A percentile compares a stretch with the other conserved stretches of the same genome.
phyloP scores from a whole-genome alignment of 2,329 filamentous ascomycete species.

The Sarocladium brachiariae region DNA sequence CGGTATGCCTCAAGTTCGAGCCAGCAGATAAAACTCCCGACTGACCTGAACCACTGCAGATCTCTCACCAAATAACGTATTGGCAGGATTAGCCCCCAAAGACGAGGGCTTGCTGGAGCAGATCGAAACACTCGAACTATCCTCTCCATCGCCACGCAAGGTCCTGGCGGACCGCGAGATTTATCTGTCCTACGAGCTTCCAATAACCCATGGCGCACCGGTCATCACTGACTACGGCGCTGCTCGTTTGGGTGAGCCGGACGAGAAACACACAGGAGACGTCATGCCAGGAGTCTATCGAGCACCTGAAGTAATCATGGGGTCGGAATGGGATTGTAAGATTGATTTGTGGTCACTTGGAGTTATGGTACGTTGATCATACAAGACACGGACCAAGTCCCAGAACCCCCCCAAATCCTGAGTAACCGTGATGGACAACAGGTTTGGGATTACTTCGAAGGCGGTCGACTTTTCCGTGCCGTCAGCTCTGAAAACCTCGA shows the following conservation, averaged over 20 bases:
- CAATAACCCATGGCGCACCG: conserved; percentile 16
- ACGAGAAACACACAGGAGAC: conserved; percentile 15
- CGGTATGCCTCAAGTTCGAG: conserved; percentile 7
- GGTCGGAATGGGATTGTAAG: conserved; percentile 25
- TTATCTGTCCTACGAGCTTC: conserved; percentile 20
- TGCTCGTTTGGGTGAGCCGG: conserved; percentile 17
- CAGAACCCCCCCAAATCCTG: too few species aligned
- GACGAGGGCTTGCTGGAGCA: conserved; percentile 13
- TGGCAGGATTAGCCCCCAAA: conserved; percentile 14
- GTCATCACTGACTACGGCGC: conserved; percentile 25
- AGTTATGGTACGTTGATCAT: conserved; percentile 17
- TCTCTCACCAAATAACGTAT: conserved; percentile 22
- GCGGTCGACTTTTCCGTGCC: conserved; percentile 20
- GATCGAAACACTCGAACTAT: conserved; percentile 13
- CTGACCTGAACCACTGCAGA: conserved; percentile 13
- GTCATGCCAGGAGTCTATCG: conserved; percentile 26
- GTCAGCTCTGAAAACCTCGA: conserved; percentile 14
- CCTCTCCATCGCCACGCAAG: conserved; percentile 18
- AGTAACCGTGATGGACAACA: conserved; percentile 10
- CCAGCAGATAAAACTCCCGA: neutral
- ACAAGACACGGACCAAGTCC: neutral
- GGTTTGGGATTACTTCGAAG: conserved; percentile 25
- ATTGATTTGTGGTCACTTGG: conserved; percentile 28
- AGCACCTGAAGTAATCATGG: conserved; percentile 26
- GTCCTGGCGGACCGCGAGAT: conserved; percentile 19